These are phyloP conservation scores for Blakeslea trispora DNA, from an alignment of 371 early-diverging fungal genomes.

Conservation along the genomic window DNA sequence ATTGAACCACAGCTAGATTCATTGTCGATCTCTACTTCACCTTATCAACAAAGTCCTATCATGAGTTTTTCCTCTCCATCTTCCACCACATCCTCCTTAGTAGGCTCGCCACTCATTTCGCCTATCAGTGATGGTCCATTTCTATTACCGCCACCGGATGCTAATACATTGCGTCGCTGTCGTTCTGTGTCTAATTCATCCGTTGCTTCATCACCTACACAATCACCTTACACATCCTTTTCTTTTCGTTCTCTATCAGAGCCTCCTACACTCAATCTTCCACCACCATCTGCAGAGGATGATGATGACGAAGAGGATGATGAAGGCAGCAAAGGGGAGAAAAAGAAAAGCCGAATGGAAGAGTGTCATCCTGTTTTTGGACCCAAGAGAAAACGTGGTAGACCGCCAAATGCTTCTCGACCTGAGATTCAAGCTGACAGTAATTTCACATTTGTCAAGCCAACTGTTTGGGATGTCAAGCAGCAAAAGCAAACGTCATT, in stretches of 20 bases:
- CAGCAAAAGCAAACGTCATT: constrained; percentile 10
- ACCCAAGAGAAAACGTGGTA: constrained; percentile 45
- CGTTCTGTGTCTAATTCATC: constrained; percentile 14
- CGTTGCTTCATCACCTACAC: constrained; percentile 14
- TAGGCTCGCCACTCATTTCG: constrained; percentile 17
- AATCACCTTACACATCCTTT: constrained; percentile 13
- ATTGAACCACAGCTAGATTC: constrained; percentile 18
- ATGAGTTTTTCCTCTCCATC: constrained; percentile 23
- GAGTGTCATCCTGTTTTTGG: constrained; percentile 17
- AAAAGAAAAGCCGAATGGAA: constrained; percentile 1
- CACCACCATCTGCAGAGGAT: constrained; percentile 7
- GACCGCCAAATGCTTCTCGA: constrained; percentile 45
- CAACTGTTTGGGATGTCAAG: constrained; percentile 40
- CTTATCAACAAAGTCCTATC: constrained; percentile 23
- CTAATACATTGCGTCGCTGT: constrained; percentile 10
- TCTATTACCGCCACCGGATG: constrained; percentile 18
- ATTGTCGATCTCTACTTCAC: constrained; percentile 15
- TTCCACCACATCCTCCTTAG: constrained; percentile 13
- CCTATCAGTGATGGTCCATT: constrained; percentile 12
- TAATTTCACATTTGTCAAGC: constrained; percentile 33
- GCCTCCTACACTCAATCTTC: constrained; percentile 24
- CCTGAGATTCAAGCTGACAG: constrained; percentile 23
- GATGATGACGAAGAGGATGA: constrained; percentile 3
- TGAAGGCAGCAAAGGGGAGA: not conserved
- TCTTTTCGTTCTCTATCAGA: constrained; percentile 37